phyloP scores from a whole-genome alignment of 768 basidiomycete species.

The Kwoniella dejecticola region DNA sequence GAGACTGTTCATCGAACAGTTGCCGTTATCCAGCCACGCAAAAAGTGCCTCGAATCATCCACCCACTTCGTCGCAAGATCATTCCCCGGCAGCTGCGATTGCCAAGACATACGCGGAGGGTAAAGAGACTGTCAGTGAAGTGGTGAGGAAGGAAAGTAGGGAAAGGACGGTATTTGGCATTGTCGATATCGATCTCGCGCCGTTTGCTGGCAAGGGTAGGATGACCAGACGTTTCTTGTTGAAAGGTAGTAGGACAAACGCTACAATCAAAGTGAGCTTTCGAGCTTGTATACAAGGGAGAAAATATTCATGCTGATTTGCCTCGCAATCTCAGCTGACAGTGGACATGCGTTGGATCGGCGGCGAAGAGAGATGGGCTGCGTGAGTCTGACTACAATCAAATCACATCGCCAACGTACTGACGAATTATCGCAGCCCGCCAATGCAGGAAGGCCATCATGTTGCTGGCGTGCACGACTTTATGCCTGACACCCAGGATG shows the following conservation, averaged over 20 bases:
- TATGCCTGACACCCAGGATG: conserved; percentile 21
- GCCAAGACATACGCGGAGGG: not conserved
- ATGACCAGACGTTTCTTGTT: conserved; percentile 39
- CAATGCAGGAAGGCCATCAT: conserved; percentile 45
- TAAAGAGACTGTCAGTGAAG: not conserved
- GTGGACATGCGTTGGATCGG: conserved; percentile 43
- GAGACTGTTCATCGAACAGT: conserved; percentile 30
- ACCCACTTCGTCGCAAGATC: no score
- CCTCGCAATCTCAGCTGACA: conserved; percentile 19
- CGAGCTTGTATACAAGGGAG: no score
- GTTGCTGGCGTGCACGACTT: conserved; percentile 39
- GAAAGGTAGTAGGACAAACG: conserved; percentile 45
- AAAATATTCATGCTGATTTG: no score
- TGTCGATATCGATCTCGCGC: conserved; percentile 44
- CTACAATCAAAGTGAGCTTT: conserved; percentile 37
- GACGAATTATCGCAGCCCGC: conserved; percentile 28
- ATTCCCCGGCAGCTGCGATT: no score
- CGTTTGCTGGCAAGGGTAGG: conserved; percentile 43
- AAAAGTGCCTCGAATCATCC: not conserved
- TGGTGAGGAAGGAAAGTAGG: conserved; percentile 4
- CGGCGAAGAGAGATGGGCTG: conserved; percentile 41
- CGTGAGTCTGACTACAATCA: conserved; percentile 29
- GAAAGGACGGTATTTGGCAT: conserved; percentile 32
- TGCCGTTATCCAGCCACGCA: conserved; percentile 6
- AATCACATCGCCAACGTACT: not conserved